phyloP scores from a whole-genome alignment of 495 filamentous ascomycete species.

The Aspergillus ellipticus region DNA sequence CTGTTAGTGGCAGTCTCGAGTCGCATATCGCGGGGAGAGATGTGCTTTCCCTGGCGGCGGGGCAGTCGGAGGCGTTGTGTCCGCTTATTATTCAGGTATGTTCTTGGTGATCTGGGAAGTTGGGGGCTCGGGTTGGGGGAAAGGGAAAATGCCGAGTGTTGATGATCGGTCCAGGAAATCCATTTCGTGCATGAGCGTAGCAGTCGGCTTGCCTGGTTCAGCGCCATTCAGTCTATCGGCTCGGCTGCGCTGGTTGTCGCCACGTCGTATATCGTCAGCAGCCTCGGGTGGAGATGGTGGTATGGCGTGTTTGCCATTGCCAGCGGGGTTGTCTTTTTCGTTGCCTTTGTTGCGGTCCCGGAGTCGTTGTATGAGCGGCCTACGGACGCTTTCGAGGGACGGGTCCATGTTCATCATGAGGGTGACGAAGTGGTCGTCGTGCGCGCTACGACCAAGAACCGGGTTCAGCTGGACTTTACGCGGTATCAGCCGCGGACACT shows the following conservation, averaged over 20 bases:
- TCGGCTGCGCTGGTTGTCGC: conserved; percentile 6
- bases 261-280: conserved; percentile 7
- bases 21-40: conserved; percentile 26
- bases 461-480: conserved; percentile 1
- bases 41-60: conserved; percentile 25
- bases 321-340: conserved; percentile 2
- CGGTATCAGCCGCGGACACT: conserved; percentile 16
- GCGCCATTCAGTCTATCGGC: conserved; percentile 7
- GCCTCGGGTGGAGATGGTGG: conserved; percentile 13
- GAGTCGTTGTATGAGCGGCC: conserved; percentile 9
- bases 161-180: conserved; percentile 4
- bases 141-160: background rate
- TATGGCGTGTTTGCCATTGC: conserved; percentile 12
- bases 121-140: no score
- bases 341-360: conserved; percentile 4
- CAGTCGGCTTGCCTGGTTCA: conserved; percentile 11
- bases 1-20: conserved; percentile 14
- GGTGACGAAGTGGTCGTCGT: background rate
- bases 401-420: background rate
- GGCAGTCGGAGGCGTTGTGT: conserved; percentile 24
- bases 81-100: conserved; percentile 22
- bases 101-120: no score
- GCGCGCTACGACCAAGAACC: background rate
- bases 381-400: conserved; percentile 1
- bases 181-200: conserved; percentile 13